Base-by-base conservation (phyloP, 768 basidiomycete genomes). In the Boletus eberwhitei region DNA sequence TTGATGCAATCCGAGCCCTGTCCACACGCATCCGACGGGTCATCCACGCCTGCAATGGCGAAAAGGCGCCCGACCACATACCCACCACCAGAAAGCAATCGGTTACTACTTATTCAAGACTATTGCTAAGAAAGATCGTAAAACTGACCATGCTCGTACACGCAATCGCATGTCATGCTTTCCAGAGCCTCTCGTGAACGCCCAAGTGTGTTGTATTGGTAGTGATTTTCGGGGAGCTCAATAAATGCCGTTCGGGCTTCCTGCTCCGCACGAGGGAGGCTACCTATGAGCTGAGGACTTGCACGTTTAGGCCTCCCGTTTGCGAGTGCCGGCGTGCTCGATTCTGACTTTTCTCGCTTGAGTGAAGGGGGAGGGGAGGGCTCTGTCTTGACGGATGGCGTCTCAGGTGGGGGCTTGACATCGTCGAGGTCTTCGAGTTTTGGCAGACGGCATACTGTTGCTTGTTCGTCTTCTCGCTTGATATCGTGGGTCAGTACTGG, bases 161-260 rank as follows among this genome's bases (percentile, higher is more conserved):
- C 74, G 74, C 97, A 99, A 69, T 99, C 97, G 77, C 97, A 99
- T 22, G 86, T 84, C 88, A 94, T 92, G 72, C 91, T 89, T 76
- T 98, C 97, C 65, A 88, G 80, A 50, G 86, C 80, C 74, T 96
- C 92, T 66, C 88, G 84, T 50, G 90, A 91, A 63, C 84, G 82
- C n/a, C 96, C 96, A 52, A 98, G 75, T 31, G 85, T 80, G 68
- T 85, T 86, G 73, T 86, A 86, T 77, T 96, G 93, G 70, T 97
- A 97, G 64, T 85, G 85, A 70, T 93, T 96, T 65, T 75, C 80
- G 57, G 72, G 61, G 64, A 98, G 84, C 72, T 90, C 82, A 58
- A 71, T 74, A 68, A 96, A 98, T 9, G 81, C 86, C 59, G 72
- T 75, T 56, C 86, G 71, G 39, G 94, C 95, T 16, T 78, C 84